phyloP scores from a whole-genome alignment of 2,329 filamentous ascomycete genomes.

The Verticillium klebahnii region DNA sequence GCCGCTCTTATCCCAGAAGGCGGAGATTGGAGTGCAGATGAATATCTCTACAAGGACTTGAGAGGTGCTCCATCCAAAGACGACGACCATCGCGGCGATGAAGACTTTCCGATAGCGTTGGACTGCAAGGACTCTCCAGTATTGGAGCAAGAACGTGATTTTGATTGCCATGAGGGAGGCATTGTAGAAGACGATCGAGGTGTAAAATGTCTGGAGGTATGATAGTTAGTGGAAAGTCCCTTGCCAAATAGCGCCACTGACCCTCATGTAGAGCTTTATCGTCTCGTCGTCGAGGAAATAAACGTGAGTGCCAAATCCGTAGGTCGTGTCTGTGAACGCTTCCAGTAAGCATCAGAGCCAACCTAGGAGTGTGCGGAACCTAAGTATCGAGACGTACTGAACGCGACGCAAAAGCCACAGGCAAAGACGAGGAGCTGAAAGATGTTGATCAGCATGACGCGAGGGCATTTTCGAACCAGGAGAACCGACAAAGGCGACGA shows the following conservation, averaged over 20 bases:
- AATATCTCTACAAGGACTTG: conserved; percentile 21
- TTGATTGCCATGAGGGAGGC: conserved; percentile 16
- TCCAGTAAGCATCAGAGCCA: too few species aligned
- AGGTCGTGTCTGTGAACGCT: too few species aligned
- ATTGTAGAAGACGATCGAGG: conserved; percentile 18
- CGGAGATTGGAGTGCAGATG: conserved; percentile 19
- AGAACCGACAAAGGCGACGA: conserved; percentile 16
- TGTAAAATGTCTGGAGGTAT: conserved; percentile 13
- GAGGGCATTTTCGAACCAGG: background rate
- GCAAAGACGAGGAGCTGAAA: background rate
- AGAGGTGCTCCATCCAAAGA: conserved; percentile 20
- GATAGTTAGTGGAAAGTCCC: too few species aligned
- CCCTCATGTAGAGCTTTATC: too few species aligned
- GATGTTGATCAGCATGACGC: background rate
- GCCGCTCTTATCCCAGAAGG: conserved; percentile 19
- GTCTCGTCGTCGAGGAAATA: too few species aligned
- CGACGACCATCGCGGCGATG: conserved; percentile 17
- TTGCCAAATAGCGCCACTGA: too few species aligned
- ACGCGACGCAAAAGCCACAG: background rate
- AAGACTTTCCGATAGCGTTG: conserved; percentile 17
- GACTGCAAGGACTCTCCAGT: conserved; percentile 22
- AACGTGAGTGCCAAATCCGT: too few species aligned
- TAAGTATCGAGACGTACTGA: too few species aligned
- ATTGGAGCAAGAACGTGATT: conserved; percentile 21
- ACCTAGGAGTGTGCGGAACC: too few species aligned